phyloP scores from a whole-genome alignment of 2,329 filamentous ascomycete genomes.

The Cordyceps farinosa region DNA sequence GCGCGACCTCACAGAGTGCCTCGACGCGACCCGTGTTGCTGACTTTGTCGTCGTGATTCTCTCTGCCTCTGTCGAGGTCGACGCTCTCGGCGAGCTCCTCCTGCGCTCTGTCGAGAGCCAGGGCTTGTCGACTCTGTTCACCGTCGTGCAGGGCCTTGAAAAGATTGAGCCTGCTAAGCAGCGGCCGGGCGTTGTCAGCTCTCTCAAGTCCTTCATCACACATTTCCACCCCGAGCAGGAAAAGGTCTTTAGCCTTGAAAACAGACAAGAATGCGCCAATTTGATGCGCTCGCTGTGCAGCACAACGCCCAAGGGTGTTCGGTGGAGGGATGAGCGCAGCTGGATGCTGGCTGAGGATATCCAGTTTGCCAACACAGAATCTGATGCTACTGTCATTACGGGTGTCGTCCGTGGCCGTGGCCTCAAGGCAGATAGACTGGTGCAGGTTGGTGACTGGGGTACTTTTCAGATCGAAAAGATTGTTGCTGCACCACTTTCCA shows the following conservation, averaged over 20 bases:
- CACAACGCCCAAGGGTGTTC: conserved; percentile 86
- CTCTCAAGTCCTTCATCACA: conserved; percentile 86
- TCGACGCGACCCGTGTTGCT: conserved; percentile 83
- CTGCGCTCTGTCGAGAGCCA: conserved; percentile 87
- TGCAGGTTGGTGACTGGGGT: conserved; percentile 92
- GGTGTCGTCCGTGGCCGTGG: conserved; percentile 83
- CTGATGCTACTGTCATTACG: conserved; percentile 68
- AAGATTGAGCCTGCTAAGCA: conserved; percentile 76
- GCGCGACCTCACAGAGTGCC: conserved; percentile 68
- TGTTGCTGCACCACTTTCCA: conserved; percentile 65
- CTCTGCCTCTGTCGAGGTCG: conserved; percentile 78
- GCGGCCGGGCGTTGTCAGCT: conserved; percentile 69
- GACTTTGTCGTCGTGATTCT: conserved; percentile 89
- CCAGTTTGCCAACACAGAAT: conserved; percentile 60
- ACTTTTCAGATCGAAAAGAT: conserved; percentile 91
- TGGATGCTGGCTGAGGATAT: conserved; percentile 92
- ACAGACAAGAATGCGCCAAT: conserved; percentile 85
- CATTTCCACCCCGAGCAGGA: conserved; percentile 93
- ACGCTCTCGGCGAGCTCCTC: conserved; percentile 78
- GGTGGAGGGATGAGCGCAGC: conserved; percentile 91
- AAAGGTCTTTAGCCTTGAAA: conserved; percentile 85
- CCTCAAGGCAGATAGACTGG: conserved; percentile 82
- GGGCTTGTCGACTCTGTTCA: conserved; percentile 89
- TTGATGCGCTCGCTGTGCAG: conserved; percentile 88
- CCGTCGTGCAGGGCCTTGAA: conserved; percentile 76